A percentile compares a stretch with the other conserved stretches of the same genome.
These are phyloP conservation scores for Cystobasidium ongulense DNA, from an alignment of 768 basidiomycete species.

Conservation along the genomic window DNA sequence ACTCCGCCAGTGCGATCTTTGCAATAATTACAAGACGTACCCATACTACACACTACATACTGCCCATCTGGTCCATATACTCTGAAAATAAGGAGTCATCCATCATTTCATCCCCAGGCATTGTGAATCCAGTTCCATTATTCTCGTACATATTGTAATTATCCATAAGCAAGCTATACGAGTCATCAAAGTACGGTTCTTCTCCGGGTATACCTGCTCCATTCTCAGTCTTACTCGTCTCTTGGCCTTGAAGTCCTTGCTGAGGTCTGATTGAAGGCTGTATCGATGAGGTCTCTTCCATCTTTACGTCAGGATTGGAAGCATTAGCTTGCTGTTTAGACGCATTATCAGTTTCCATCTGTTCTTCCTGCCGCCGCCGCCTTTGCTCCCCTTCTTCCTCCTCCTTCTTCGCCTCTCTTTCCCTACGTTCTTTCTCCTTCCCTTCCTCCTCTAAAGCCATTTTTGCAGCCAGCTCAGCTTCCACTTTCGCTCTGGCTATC, in stretches of 20 bases:
- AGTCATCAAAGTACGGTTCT: not conserved
- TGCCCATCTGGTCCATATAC: conserved; percentile 11
- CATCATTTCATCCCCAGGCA: conserved; percentile 3
- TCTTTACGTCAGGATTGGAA: not conserved
- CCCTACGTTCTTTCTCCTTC: conserved; percentile 5
- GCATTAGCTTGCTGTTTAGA: no score
- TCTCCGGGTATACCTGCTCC: not conserved
- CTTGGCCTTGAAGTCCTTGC: not conserved
- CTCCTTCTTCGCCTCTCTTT: not conserved
- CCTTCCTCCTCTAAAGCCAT: not conserved
- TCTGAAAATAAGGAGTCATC: not conserved
- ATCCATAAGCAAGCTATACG: not conserved
- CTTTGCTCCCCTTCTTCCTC: not conserved
- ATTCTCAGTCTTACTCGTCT: not conserved
- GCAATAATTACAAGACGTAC: not conserved
- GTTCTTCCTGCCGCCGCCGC: not conserved
- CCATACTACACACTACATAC: not conserved
- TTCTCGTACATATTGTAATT: not conserved
- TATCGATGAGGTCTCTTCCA: not conserved
- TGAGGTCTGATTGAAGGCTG: not conserved
- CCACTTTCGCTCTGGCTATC: not conserved
- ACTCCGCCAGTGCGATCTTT: not conserved
- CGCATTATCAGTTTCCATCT: no score
- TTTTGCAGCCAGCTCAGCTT: conserved; percentile 5
- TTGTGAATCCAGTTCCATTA: not conserved